phyloP scores from a whole-genome alignment of 140 eudicot species.

The Anethum foeniculum region DNA sequence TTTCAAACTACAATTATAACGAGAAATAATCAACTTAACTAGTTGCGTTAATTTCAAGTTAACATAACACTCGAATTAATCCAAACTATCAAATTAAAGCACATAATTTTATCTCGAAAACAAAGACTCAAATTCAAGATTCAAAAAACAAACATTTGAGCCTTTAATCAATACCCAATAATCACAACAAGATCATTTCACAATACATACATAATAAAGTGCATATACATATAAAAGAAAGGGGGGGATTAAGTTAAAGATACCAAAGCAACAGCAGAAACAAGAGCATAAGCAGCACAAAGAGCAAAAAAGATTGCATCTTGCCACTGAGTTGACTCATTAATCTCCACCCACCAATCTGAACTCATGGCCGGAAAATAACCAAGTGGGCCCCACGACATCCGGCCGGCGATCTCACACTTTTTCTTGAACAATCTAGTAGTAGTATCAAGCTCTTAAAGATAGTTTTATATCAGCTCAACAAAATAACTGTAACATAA shows the following conservation, averaged over 20 bases:
- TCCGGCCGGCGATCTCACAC: slow-evolving; percentile 14
- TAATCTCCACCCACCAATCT: slow-evolving; percentile 75
- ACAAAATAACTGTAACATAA: not conserved
- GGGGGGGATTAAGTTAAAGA: not conserved
- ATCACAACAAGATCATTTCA: slow-evolving; percentile 1
- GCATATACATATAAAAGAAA: not conserved
- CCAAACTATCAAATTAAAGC: not conserved
- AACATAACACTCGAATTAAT: no score
- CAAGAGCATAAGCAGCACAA: slow-evolving; percentile 58
- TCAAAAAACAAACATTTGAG: not conserved
- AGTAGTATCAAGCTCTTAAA: not conserved
- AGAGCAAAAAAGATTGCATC: slow-evolving; percentile 84
- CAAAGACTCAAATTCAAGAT: not conserved
- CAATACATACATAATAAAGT: not conserved
- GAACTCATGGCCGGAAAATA: slow-evolving; percentile 21
- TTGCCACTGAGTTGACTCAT: slow-evolving; percentile 71
- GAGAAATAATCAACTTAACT: no score
- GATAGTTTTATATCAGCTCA: not conserved
- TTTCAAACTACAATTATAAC: no score
- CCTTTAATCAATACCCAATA: not conserved
- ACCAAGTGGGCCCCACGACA: slow-evolving; percentile 44
- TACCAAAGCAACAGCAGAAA: slow-evolving; percentile 58
- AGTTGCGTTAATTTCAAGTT: no score
- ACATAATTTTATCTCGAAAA: not conserved
- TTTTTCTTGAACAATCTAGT: not conserved